Base-by-base conservation (phyloP, 345 rosid genomes). In the Zanthoxylum bungeanum region DNA sequence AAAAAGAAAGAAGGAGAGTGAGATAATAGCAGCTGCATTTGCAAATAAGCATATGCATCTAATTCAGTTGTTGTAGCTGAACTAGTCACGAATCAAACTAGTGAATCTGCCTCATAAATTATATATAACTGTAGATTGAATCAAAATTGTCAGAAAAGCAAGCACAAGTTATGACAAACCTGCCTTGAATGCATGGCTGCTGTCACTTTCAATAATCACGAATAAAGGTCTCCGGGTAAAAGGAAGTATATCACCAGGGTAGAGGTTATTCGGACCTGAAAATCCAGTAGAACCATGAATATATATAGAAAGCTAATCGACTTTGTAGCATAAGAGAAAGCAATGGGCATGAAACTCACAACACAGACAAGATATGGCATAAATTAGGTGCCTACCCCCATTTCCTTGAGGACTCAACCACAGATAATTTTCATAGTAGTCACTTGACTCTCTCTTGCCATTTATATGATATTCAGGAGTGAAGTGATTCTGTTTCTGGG, bases 141-240 rank as follows among this genome's bases (percentile, higher is more conserved):
- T 40, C 21, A 28, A 69, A 42, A 33, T 63, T 40, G 46, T 79
- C 46, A 17, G 52, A 42, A 64, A 79, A 71, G 24, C n/a, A n/a
- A n/a, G n/a, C n/a, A n/a, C n/a, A n/a, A n/a, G 94, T 87, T 91
- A 84, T 85, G 91, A 96, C 97, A 95, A 93, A 96, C 98, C 97
- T 96, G 96, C 99, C 99, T 96, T 96, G 98, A 93, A 96, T 91
- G 97, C 97, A 84, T 88, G 94, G 92, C 99, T 96, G 84, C 64
- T 86, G 82, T 93, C 96, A 72, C 99, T 96, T 74, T 96, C 98
- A 56, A 96, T 85, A 80, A 96, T 84, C 85, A 96, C 74, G 91
- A 96, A 89, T 77, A 96, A 88, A 9, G 98, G 98, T 67, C 84
- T 91, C 73, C 99, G 82, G 2, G 98, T 96, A 62, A 92, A 96